Percentiles rank a stretch among this genome's conserved stretches.
Evolutionary conservation across 306 rosid species (phyloP).

Genomic region (Alnus glutinosa): DNA sequence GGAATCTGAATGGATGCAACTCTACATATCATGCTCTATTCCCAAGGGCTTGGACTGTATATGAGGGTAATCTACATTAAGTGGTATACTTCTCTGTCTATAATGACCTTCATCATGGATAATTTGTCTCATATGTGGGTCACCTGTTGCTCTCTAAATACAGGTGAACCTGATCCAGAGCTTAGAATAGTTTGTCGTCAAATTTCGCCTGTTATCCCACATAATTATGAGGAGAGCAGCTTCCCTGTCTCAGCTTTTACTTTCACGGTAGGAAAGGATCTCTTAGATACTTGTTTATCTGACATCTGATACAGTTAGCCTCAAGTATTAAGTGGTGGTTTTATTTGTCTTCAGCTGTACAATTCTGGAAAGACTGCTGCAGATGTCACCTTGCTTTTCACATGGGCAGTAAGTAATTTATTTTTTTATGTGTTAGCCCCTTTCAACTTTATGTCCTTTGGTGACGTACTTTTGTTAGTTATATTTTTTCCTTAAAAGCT

Average conservation of each 20-base stretch:
- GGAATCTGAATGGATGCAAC: slow-evolving; percentile 75
- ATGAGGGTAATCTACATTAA: slow-evolving; percentile 59
- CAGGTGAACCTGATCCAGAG: slow-evolving; percentile 88
- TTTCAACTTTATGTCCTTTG: not conserved
- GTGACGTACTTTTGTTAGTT: slow-evolving; percentile 17
- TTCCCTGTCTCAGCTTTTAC: slow-evolving; percentile 87
- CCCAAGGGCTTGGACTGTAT: slow-evolving; percentile 94
- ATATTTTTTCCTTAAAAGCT: slow-evolving; percentile 3
- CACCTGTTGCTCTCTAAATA: slow-evolving; percentile 30
- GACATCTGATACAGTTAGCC: slow-evolving; percentile 9
- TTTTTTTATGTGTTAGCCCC: not conserved
- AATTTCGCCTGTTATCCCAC: slow-evolving; percentile 90
- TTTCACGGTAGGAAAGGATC: slow-evolving; percentile 61
- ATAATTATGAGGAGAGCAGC: slow-evolving; percentile 96
- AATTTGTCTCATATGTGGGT: slow-evolving; percentile 24
- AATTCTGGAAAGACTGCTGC: slow-evolving; percentile 78
- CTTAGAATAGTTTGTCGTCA: slow-evolving; percentile 85
- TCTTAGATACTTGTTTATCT: slow-evolving; percentile 18
- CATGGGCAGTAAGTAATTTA: slow-evolving; percentile 81
- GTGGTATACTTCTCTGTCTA: slow-evolving; percentile 26
- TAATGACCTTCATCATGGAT: slow-evolving; percentile 18
- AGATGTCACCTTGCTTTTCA: slow-evolving; percentile 83
- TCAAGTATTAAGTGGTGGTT: slow-evolving; percentile 13
- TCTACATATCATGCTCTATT: slow-evolving; percentile 88
- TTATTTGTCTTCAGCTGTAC: slow-evolving; percentile 52